A percentile compares a stretch with the other conserved stretches of the same genome.
Conservation (phyloP, 169 alveolate genomes). For the Sarcocystis neurona region DNA sequence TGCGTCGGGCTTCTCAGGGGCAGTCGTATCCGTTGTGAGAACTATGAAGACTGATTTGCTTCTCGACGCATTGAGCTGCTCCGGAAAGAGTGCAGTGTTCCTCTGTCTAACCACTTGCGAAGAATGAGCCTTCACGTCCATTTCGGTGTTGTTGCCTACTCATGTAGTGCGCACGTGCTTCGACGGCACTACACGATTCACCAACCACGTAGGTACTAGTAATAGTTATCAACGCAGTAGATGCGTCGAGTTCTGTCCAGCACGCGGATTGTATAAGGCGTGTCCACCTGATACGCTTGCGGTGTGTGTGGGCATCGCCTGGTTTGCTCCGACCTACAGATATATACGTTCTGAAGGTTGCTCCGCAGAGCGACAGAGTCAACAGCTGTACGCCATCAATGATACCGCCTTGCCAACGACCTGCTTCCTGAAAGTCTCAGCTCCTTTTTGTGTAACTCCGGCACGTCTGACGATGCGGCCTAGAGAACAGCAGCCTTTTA, state of each 20-base stretch:
- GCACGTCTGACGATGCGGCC: conserved; percentile 80
- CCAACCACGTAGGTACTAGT: too few relatives aligned
- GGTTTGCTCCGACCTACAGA: not conserved
- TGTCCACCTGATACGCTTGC: not conserved
- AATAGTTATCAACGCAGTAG: too few relatives aligned
- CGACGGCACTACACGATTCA: too few relatives aligned
- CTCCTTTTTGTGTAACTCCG: conserved; percentile 85
- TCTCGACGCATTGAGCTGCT: too few relatives aligned
- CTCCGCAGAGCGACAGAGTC: conserved; percentile 60
- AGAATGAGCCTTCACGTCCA: too few relatives aligned
- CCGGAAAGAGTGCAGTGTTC: too few relatives aligned
- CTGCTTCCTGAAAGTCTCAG: conserved; percentile 78
- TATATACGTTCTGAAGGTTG: conserved; percentile 35
- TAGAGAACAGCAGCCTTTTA: conserved; percentile 74
- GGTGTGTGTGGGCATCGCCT: not conserved
- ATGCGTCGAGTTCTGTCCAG: not conserved
- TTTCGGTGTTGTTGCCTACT: too few relatives aligned
- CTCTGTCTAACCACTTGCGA: too few relatives aligned
- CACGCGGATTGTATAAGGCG: not conserved
- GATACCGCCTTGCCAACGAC: conserved; percentile 83
- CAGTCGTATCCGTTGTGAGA: too few relatives aligned
- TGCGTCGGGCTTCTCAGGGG: too few relatives aligned
- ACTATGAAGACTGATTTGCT: too few relatives aligned
- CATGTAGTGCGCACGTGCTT: too few relatives aligned
- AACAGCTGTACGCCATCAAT: conserved; percentile 79